These are phyloP conservation scores for Aspergillus funiculosus DNA, from an alignment of 495 filamentous ascomycete species.

Conservation along the genomic window DNA sequence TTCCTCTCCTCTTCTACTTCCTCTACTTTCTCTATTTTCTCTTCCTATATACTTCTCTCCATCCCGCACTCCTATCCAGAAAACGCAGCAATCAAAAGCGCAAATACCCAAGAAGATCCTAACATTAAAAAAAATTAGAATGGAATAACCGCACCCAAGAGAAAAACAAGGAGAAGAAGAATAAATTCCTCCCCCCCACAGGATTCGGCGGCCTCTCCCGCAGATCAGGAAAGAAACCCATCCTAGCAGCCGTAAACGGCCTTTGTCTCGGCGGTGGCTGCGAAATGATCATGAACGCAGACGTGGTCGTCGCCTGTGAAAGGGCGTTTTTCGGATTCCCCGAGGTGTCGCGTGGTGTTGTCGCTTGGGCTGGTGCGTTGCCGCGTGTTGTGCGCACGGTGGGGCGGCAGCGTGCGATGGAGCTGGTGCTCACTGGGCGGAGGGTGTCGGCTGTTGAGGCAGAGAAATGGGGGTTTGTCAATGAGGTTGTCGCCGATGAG, in stretches of 20 bases:
- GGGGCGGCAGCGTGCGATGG: conserved; percentile 65
- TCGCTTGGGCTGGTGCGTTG: conserved; percentile 65
- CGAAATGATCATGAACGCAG: conserved; percentile 69
- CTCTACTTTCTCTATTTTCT: not conserved
- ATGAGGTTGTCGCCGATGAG: conserved; percentile 55
- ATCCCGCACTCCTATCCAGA: too few relatives aligned
- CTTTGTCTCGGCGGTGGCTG: conserved; percentile 68
- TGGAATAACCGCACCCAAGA: conserved; percentile 30
- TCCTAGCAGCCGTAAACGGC: conserved; percentile 71
- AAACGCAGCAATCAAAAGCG: not conserved
- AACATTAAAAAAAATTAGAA: conserved; percentile 26
- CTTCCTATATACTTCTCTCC: too few relatives aligned
- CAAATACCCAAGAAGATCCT: not conserved
- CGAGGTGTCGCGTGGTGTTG: conserved; percentile 67
- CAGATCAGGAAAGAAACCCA: conserved; percentile 50
- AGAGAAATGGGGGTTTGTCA: conserved; percentile 63
- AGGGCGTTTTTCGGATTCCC: conserved; percentile 57
- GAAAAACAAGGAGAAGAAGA: too few relatives aligned
- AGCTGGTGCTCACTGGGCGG: conserved; percentile 67
- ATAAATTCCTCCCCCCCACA: conserved; percentile 12
- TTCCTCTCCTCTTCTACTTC: not conserved
- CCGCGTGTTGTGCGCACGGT: conserved; percentile 63
- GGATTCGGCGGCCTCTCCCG: conserved; percentile 43
- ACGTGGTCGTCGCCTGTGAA: conserved; percentile 57
- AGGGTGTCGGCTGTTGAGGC: conserved; percentile 54